Base-by-base conservation (phyloP, 2,329 filamentous ascomycete genomes). In the Golovinomyces cichoracearum region DNA sequence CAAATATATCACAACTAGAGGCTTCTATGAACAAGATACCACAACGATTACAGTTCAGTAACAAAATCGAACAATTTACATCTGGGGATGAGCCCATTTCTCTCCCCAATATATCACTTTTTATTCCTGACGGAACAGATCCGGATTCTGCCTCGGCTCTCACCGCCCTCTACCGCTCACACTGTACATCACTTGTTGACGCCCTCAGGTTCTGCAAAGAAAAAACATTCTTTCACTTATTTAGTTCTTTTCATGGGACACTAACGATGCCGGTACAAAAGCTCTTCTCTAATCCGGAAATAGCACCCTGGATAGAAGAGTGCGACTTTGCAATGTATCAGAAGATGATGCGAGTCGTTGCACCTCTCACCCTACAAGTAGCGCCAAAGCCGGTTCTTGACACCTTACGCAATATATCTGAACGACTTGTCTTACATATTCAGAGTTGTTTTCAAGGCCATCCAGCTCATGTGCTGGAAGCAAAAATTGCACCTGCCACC, bases 181-280 rank as follows among this genome's bases (percentile, higher is more conserved):
- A 95, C 61, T 93, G 86, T 62, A 94, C 90, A 13, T 94, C 86
- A 0, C 72, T 98, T 4, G 81, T 98, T 27, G 90, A 98, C 63
- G 88, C 84, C 57, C 85, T 98, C 52, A 81, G 90, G 26, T 95
- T 83, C 62, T 94, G 88, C 69, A 92, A 90, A 60, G 84, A 94
- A 63, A 93, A 93, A 65, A 88, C 85, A 5, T 93, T 98, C 62
- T 93, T 93, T 61, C 83, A 92, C 55, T 73, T 94, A 15, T 93
- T 92, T 61, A 86, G 82, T 5, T 90, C 88, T 0, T 95, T 98
- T 62, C 84, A 93, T 58, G 90, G 90, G 49, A 95, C 86, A 1
- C 73, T 98, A 57, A 98, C 90, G 0, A 92, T 94, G 63, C 90
- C 90, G 5, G 88, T 95, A 2, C 85, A 94, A 62, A 94, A 92